Conservation (phyloP, 73 alveolate species). For the Tetrahymena elliotti region DNA sequence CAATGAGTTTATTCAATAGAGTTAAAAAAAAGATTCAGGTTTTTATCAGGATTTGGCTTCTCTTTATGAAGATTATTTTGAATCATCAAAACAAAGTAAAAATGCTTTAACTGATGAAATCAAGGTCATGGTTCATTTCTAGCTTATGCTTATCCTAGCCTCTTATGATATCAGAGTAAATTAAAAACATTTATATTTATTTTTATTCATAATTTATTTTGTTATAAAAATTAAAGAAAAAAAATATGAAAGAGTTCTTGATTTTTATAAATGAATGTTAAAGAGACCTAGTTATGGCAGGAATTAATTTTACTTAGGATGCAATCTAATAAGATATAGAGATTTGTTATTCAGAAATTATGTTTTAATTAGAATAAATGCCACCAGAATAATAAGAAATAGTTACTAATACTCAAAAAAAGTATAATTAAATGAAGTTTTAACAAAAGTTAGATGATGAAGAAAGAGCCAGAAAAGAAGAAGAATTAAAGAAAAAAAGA, state of each 20-base stretch:
- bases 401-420: slow-evolving; percentile 38
- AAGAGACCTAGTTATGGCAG: not conserved
- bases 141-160: not conserved
- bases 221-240: not conserved
- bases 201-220: not conserved
- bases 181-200: not conserved
- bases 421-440: slow-evolving; percentile 31
- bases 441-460: slow-evolving; percentile 28
- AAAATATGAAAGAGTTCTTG: not conserved
- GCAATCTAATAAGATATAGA: not conserved
- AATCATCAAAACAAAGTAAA: not conserved
- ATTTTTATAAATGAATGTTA: not conserved
- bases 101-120: not conserved
- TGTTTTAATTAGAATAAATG: slow-evolving; percentile 34
- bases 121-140: not conserved
- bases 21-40: not conserved
- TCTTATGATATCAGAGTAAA: not conserved
- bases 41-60: not conserved
- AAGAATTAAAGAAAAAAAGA: slow-evolving; percentile 51
- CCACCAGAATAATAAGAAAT: slow-evolving; percentile 42
- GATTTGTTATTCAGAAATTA: not conserved
- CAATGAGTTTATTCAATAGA: not conserved
- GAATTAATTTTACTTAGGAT: not conserved
- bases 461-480: slow-evolving; percentile 50
- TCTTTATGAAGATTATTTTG: not conserved